Base-by-base conservation (phyloP, 176 grass and related monocot genomes). In the Echinochloa phyllopogon region DNA sequence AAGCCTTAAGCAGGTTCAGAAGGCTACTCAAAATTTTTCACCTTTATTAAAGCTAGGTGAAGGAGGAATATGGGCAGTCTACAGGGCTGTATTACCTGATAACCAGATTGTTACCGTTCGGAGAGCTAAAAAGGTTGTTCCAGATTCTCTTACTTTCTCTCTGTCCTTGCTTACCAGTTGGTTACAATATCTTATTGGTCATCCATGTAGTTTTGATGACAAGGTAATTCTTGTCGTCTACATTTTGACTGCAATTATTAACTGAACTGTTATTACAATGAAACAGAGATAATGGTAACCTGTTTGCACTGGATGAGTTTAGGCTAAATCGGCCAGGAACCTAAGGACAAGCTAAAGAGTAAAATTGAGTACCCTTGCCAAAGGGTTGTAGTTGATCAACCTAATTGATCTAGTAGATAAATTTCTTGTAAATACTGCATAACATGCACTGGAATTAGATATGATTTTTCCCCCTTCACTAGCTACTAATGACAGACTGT, bases 81-180 rank as follows among this genome's bases (percentile, higher is more conserved):
- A 90, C 81, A 95, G 73, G 82, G 90, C 77, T 69, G 57, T 88
- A 63, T 85, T 95, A 76, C 79, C 85, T 11, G 83, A 86, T 92
- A 88, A 88, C 72, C 83, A 83, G 17, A 40, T 88, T 40, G 74
- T 88, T 78, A 70, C 59, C 44, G 51, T 95, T 49, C 83, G 89
- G 86, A 86, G 88, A 83, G 93, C 93, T 77, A 92, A 90, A 65
- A 92, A 92, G 93, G 90, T 95, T 90, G 59, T 72, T 74, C 13
- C 24, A 36, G 43, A 20, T 49, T 50, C 50, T 49, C 51, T 36
- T 52, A 24, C 16, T 52, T 60, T 79, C 20, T 60, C 23, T 10
- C 17, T 63, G 37, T 6, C 47, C 12, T 29, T 33, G 3, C 25
- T 53, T 60, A 70, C 23, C 0, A 47, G 18, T 48, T 63, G 0